Conservation (phyloP, 2,329 filamentous ascomycete species). For the Phymatotrichopsis omnivora region DNA sequence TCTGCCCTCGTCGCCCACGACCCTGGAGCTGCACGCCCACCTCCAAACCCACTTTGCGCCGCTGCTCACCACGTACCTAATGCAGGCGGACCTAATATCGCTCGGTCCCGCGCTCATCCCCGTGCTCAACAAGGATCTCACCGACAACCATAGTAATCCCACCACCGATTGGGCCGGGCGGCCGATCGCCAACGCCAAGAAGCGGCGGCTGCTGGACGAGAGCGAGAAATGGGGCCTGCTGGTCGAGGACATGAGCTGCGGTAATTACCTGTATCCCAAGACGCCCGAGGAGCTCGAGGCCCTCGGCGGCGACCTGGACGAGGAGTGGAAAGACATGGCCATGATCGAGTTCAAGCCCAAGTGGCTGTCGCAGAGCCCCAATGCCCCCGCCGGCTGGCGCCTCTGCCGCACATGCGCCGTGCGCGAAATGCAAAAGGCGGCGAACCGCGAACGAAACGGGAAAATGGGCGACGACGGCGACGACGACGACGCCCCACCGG, state of each 20-base stretch:
- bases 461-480: constrained; percentile 20
- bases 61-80: constrained; percentile 25
- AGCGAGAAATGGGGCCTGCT: constrained; percentile 28
- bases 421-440: constrained; percentile 25
- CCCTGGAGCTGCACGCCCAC: constrained; percentile 27
- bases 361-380: constrained; percentile 28
- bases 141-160: constrained; percentile 7
- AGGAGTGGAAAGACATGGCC: constrained; percentile 29
- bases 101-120: constrained; percentile 26
- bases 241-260: constrained; percentile 31
- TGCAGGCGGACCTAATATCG: constrained; percentile 28
- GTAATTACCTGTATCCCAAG: constrained; percentile 22
- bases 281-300: neutral
- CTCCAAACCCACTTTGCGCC: constrained; percentile 29
- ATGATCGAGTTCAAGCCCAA: constrained; percentile 31
- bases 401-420: constrained; percentile 32
- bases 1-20: constrained; percentile 29
- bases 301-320: constrained; percentile 18
- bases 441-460: constrained; percentile 12
- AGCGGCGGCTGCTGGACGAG: constrained; percentile 27
- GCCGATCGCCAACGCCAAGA: constrained; percentile 15
- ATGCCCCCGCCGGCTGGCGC: constrained; percentile 31
- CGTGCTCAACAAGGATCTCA: constrained; percentile 24
- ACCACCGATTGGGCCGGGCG: constrained; percentile 25
- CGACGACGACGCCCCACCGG: constrained; percentile 14